Conservation (phyloP, 495 filamentous ascomycete species). For the Collariella sp. region DNA sequence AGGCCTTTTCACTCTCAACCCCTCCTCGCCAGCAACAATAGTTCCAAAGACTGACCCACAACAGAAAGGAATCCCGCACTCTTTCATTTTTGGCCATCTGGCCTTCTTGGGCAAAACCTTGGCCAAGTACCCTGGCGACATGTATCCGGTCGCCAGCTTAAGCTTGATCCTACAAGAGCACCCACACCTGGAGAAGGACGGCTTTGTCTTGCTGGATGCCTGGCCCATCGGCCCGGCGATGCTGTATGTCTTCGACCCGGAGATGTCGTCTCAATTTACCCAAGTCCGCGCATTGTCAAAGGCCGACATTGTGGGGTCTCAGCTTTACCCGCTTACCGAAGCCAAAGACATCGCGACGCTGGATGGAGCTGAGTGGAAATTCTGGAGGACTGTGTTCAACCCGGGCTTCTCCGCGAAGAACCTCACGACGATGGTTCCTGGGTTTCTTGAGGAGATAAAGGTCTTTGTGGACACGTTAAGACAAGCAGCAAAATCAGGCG, state of each 20-base stretch:
- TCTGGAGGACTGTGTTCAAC: constrained; percentile 30
- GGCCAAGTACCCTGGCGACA: constrained; percentile 18
- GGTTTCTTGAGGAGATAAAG: constrained; percentile 30
- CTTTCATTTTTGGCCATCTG: constrained; percentile 32
- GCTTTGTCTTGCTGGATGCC: constrained; percentile 36
- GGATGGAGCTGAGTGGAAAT: constrained; percentile 33
- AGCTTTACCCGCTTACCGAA: constrained; percentile 19
- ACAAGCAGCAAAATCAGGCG: constrained; percentile 18
- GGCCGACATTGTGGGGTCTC: not conserved
- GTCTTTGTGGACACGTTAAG: constrained; percentile 28
- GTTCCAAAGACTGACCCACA: not conserved
- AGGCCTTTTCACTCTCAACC: constrained; percentile 1
- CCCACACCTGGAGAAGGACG: constrained; percentile 19
- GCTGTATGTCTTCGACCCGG: constrained; percentile 29
- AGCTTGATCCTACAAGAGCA: constrained; percentile 16
- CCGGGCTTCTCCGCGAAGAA: constrained; percentile 34
- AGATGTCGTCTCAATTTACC: constrained; percentile 11
- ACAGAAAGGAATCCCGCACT: constrained; percentile 30
- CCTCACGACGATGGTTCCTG: constrained; percentile 30
- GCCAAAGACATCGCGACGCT: constrained; percentile 26
- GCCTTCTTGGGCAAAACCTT: constrained; percentile 18
- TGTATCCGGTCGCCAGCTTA: constrained; percentile 15
- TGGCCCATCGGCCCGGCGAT: constrained; percentile 37
- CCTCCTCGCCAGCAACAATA: not conserved
- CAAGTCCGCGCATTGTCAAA: not conserved